These are phyloP conservation scores for Terana coerulea DNA, from an alignment of 768 basidiomycete genomes.

Conservation along the genomic window DNA sequence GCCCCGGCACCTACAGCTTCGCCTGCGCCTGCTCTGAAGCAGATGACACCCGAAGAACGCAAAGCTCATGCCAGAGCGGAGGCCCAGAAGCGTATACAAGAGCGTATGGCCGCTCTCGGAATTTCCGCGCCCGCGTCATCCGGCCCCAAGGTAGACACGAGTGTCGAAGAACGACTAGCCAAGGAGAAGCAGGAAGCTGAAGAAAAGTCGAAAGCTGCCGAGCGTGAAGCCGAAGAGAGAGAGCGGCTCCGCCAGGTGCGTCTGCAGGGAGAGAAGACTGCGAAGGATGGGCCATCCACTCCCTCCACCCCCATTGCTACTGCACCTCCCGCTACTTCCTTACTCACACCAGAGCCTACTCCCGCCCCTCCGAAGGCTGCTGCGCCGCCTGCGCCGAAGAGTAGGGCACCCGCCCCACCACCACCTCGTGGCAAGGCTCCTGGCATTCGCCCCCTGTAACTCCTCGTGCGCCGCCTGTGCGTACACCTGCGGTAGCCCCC, in stretches of 20 bases:
- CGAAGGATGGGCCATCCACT: slow-evolving; percentile 45
- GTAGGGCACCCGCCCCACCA: slow-evolving; percentile 32
- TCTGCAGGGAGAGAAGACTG: slow-evolving; percentile 69
- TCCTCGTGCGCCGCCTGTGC: slow-evolving; percentile 22
- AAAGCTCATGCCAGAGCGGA: slow-evolving; percentile 73
- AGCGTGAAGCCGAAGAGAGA: slow-evolving; percentile 77
- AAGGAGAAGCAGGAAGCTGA: slow-evolving; percentile 90
- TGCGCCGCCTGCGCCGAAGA: slow-evolving; percentile 40
- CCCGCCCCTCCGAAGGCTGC: slow-evolving; percentile 41
- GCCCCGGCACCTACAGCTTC: slow-evolving; percentile 53
- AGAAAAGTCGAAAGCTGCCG: slow-evolving; percentile 74
- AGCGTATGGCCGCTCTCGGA: slow-evolving; percentile 82
- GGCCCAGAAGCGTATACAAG: slow-evolving; percentile 78
- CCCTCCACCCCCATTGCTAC: slow-evolving; percentile 27
- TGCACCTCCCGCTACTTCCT: slow-evolving; percentile 26
- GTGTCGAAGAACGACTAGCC: slow-evolving; percentile 80
- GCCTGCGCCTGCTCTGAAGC: slow-evolving; percentile 58
- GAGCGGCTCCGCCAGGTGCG: slow-evolving; percentile 69
- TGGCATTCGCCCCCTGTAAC: slow-evolving; percentile 29
- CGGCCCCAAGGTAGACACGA: slow-evolving; percentile 62
- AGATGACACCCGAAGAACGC: slow-evolving; percentile 84
- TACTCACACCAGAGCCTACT: slow-evolving; percentile 34
- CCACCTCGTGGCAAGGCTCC: slow-evolving; percentile 37
- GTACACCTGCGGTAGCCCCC: slow-evolving; percentile 28
- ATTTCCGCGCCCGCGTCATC: slow-evolving; percentile 44